Evolutionary conservation across 2,329 filamentous ascomycete genomes (phyloP), one percentile per base, ranked within the genome.

Genomic region (Acrodontium crateriforme): DNA sequence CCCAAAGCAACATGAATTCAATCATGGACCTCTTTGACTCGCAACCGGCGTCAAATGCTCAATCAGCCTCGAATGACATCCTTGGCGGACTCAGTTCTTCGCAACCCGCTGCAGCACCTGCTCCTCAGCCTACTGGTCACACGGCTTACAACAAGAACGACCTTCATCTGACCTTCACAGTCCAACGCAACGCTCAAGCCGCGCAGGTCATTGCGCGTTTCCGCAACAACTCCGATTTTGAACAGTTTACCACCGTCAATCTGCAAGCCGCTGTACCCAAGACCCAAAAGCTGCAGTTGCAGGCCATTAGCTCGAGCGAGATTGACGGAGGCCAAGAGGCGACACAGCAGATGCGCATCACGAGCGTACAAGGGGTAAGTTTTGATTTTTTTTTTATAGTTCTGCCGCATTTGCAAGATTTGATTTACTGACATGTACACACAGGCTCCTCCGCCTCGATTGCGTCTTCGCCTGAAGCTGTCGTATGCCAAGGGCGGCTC

Each of bases 241-340:
- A 65, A 9, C 59, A 62, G 9, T 63, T 95, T 26, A 74, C 74
- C 10, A 71, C 69, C 24, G 80, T 95, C 16, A 82, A 81, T 15
- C 55, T 98, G 40, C 89, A 98, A 54, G 89, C 87, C 23, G 89
- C 89, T 1, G 89, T 98, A 29, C 89, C 89, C 6, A 98, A 95
- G 59, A 83, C 80, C 24, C 89, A 98, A 58, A 93, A 89, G 53
- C 59, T 98, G 46, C 84, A 94, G 52, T 61, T 98, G 40, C 78
- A 91, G 52, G 82, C 78, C 33, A 93, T 98, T 41, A 92, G 82
- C 41, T 81, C 72, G 39, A 61, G 75, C 4, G 81, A 91, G 17
- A 52, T 98, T 23, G 71, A 64, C 9, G 72, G 75, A 5, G 82
- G 82, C 9, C 71, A 77, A 22, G 84, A 93, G 50, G 87, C 84